These are phyloP conservation scores for Moesziomyces sp. DNA, from an alignment of 1,284 basidiomycete species.

Conservation along the genomic window DNA sequence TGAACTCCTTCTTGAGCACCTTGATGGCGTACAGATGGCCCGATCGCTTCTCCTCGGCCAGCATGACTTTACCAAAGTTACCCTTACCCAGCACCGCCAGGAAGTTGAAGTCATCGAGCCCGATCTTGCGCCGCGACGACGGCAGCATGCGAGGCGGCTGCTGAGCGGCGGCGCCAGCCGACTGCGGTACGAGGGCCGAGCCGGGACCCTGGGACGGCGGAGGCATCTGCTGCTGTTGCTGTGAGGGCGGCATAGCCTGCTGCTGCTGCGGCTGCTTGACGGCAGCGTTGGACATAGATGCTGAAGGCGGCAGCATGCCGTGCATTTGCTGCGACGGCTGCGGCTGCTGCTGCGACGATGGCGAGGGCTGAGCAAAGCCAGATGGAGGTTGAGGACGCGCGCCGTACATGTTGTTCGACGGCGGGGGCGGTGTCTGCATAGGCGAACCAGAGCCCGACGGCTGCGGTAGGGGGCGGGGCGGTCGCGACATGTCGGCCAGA, in stretches of 20 bases:
- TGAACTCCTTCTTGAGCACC: conserved; percentile 99
- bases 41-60: conserved; percentile 95
- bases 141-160: conserved; percentile 45
- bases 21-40: conserved; percentile 97
- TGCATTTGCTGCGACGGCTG: conserved; percentile 10
- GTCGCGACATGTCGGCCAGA: conserved; percentile 36
- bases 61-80: conserved; percentile 99
- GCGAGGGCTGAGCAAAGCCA: conserved; percentile 13
- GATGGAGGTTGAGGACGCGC: conserved; percentile 32
- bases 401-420: conserved; percentile 27
- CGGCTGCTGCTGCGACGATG: conserved; percentile 11
- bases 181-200: background rate
- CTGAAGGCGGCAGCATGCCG: conserved; percentile 1
- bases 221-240: conserved; percentile 11
- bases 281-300: background rate
- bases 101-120: conserved; percentile 99
- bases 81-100: conserved; percentile 97
- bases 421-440: conserved; percentile 39
- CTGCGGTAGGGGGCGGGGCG: conserved; percentile 48
- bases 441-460: conserved; percentile 25
- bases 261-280: conserved; percentile 12
- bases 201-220: background rate
- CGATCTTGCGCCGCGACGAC: conserved; percentile 81
- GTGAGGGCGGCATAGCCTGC: conserved; percentile 14
- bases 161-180: conserved; percentile 4